phyloP scores from a whole-genome alignment of 306 rosid species.

The Dalbergia cultrata region DNA sequence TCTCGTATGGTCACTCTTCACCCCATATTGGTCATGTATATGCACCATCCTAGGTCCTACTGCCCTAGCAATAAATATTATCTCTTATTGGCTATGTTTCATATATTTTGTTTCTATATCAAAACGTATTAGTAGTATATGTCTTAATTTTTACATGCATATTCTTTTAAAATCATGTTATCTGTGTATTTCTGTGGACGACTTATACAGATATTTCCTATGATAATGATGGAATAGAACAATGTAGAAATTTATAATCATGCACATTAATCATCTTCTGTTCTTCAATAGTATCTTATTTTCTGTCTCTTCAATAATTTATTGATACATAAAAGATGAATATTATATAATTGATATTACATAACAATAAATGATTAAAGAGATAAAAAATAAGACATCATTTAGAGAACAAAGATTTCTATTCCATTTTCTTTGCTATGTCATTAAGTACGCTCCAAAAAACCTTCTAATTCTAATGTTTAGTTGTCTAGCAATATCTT shows the following conservation, averaged over 20 bases:
- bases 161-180: neutral
- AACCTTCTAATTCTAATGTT: too few species aligned
- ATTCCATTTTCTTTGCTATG: too few species aligned
- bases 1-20: slow-evolving; percentile 41
- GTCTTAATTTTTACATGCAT: neutral
- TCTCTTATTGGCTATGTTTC: neutral
- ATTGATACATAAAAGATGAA: too few species aligned
- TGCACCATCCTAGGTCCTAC: neutral
- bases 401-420: too few species aligned
- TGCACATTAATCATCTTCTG: too few species aligned
- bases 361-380: too few species aligned
- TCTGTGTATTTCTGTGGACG: neutral
- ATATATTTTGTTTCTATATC: neutral
- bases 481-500: too few species aligned
- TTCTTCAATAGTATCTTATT: too few species aligned
- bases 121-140: neutral
- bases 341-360: too few species aligned
- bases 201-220: neutral
- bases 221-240: neutral
- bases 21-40: neutral
- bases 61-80: neutral
- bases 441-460: too few species aligned
- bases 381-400: too few species aligned
- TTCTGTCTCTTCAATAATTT: too few species aligned
- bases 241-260: neutral